Conservation (phyloP, 805 yeast genomes). For the Schwanniomyces occidentalis region DNA sequence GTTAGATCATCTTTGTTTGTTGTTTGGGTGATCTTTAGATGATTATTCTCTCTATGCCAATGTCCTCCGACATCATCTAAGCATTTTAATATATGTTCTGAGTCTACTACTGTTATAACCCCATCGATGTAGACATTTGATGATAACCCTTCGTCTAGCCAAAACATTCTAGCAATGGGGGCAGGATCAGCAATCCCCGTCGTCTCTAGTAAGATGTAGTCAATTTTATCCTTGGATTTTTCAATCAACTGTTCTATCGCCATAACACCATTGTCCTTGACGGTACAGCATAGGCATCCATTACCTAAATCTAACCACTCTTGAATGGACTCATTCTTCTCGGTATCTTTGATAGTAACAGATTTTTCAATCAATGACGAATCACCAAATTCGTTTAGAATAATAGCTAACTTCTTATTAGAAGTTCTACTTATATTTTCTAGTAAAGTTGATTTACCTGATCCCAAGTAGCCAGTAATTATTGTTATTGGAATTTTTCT, state of each 20-base stretch:
- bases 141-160: slow-evolving; percentile 89
- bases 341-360: slow-evolving; percentile 62
- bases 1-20: slow-evolving; percentile 20
- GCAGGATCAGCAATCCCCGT: slow-evolving; percentile 98
- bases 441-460: slow-evolving; percentile 88
- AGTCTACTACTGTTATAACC: slow-evolving; percentile 83
- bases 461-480: slow-evolving; percentile 91
- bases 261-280: slow-evolving; percentile 89
- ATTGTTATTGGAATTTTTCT: slow-evolving; percentile 84
- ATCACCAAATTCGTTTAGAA: slow-evolving; percentile 90
- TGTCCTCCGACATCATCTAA: slow-evolving; percentile 74
- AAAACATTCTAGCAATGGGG: slow-evolving; percentile 95
- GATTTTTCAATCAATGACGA: slow-evolving; percentile 87
- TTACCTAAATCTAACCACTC: slow-evolving; percentile 97
- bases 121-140: slow-evolving; percentile 90
- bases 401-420: slow-evolving; percentile 80
- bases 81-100: slow-evolving; percentile 62
- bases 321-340: slow-evolving; percentile 54
- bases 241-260: slow-evolving; percentile 89
- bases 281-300: slow-evolving; percentile 96
- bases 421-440: slow-evolving; percentile 70
- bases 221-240: slow-evolving; percentile 70
- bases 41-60: slow-evolving; percentile 52
- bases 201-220: slow-evolving; percentile 89
- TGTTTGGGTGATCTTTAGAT: slow-evolving; percentile 20